These are phyloP conservation scores for Plasmodium yoelii DNA, from an alignment of 169 alveolate species.

Conservation along the genomic window DNA sequence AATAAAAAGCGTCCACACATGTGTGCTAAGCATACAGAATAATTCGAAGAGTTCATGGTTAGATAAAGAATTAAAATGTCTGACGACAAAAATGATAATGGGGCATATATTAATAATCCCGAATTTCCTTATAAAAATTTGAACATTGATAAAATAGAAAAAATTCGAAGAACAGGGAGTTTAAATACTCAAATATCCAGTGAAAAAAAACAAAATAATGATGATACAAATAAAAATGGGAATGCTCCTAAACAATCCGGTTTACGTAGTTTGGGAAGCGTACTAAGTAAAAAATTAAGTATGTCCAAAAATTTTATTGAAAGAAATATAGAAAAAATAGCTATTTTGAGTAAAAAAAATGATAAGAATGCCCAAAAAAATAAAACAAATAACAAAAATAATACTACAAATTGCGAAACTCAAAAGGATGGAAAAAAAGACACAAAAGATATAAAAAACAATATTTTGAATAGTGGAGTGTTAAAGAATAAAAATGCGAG, in stretches of 20 bases:
- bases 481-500: slow-evolving; percentile 21
- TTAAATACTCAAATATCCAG: slow-evolving; percentile 5
- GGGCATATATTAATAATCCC: slow-evolving; percentile 72
- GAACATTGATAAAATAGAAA: slow-evolving; percentile 64
- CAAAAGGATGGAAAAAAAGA: slow-evolving; percentile 27
- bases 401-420: slow-evolving; percentile 34
- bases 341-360: slow-evolving; percentile 63
- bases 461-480: background rate
- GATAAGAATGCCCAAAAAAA: slow-evolving; percentile 30
- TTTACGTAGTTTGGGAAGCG: slow-evolving; percentile 9
- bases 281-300: slow-evolving; percentile 22
- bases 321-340: slow-evolving; percentile 65
- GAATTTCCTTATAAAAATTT: slow-evolving; percentile 74
- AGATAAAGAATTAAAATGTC: slow-evolving; percentile 22
- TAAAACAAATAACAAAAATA: slow-evolving; percentile 48
- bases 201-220: slow-evolving; percentile 11
- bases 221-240: slow-evolving; percentile 4
- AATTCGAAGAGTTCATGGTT: background rate
- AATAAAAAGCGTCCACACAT: no score
- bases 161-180: slow-evolving; percentile 54
- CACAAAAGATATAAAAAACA: slow-evolving; percentile 8
- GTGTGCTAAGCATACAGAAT: no score
- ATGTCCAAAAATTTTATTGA: slow-evolving; percentile 60
- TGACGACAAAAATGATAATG: slow-evolving; percentile 29
- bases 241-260: slow-evolving; percentile 10